Base-by-base conservation (phyloP, 2,329 filamentous ascomycete species). In the Pseudogymnoascus sp. region DNA sequence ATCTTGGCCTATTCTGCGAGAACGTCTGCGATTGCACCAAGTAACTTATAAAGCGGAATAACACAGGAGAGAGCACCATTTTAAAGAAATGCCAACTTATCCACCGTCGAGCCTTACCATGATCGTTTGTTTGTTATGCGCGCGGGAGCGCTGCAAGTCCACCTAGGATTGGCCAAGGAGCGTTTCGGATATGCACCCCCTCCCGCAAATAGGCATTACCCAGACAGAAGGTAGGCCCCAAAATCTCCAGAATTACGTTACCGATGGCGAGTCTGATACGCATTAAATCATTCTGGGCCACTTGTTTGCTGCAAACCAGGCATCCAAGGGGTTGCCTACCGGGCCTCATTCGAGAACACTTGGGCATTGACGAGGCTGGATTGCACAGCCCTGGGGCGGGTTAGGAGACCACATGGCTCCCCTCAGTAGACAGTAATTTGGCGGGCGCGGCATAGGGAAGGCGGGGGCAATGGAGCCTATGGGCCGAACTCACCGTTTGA, bases 101-200 rank as follows among this genome's bases (percentile, higher is more conserved):
- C 17, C 8, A 57, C 1, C 26, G 5, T 57, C 4, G 19, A 57
- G 26, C 26, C 47, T 57, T 8, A 3, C 47, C 47, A 57, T 13
- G n/a, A 26, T 10, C 17, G 15, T 57, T 11, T 31, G 47, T 6
- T 57, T 17, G 26, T 11, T 33, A 57, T 57, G 7, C 26, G 26
- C 47, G n/a, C 26, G 4, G n/a, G 17, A 33, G 47, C 47, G 47
- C 26, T 50, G 10, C 21, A 28, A 50, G 19, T 47, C 21, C 7
- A 23, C 13, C 26, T 19, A 57, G n/a, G 47, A 57, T 31, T 31
- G 47, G 47, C 47, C n/a, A 31, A 19, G 15, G 10, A 57, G 5
- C 26, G 47, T 57, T 57, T 57, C 47, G 47, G 26, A 57, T 57
- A 57, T 57, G 47, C 47, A 57, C 44, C 44, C n/a, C n/a, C n/a